Base-by-base conservation (phyloP, 2,329 filamentous ascomycete genomes). In the Paramyrothecium sp. region DNA sequence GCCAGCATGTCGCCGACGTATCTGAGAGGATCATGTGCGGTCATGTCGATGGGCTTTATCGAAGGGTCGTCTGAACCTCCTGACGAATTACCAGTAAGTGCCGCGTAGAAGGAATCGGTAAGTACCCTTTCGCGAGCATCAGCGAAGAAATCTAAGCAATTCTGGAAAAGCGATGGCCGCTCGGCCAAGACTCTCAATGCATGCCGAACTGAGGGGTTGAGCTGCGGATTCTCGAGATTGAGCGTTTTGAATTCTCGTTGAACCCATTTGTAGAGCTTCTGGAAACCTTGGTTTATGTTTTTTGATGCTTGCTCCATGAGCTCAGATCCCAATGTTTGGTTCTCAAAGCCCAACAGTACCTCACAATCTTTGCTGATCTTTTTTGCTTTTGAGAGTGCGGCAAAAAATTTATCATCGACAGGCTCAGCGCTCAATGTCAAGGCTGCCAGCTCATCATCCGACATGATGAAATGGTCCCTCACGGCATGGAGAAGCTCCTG, bases 1-100 rank as follows among this genome's bases (percentile, higher is more conserved):
- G 95, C 95, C 16, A 99, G 82, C 93, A 99, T 99, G 69, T 99
- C 95, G 54, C 95, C 92, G 3, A 96, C 87, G 71, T 98, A 98
- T 20, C 95, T 87, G 23, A 98, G 76, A 1, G 92, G 89, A 68
- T 99, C 95, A 70, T 98, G 94, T 1, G 95, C 94, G 12, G 89
- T 89, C 65, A 98, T 85, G 69, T 99, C 94, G 61, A 99, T 99
- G 0, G 95, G 94, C 69, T 98, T 97, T 38, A 89, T 79, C 2
- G 83, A 82, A 22, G 78, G 76, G 60, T 90, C 84, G 49, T 82
- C 80, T 23, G 80, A 79, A 0, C 85, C 83, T 12, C 80, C 82
- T 7, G 84, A 76, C 13, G 81, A 78, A 2, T 79, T 82, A 41
- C 94, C 94, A 0, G 92, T 97, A 53, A 99, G 77, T 0, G 95